Base-by-base conservation (phyloP, 257 asterid species). In the Rehmannia glutinosa region DNA sequence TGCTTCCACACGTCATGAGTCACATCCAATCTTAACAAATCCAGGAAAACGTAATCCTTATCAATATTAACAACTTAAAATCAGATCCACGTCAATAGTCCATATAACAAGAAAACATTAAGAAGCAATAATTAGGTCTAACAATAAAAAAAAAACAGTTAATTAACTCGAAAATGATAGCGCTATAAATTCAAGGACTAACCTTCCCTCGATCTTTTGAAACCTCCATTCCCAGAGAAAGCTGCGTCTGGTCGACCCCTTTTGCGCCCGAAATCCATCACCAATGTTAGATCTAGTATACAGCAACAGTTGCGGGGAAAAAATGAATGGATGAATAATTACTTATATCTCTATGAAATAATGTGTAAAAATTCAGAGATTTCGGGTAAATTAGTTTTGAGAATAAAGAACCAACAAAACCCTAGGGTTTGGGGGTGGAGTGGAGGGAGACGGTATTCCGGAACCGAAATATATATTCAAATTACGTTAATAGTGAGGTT, bases 251-350 rank as follows among this genome's bases (percentile, higher is more conserved):
- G 50, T 73, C 87, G 75, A 13, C 75, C 77, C 43, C 87, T 79
- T 77, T 79, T 82, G 64, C 80, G 80, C 33, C 80, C 81, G 62
- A 68, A 77, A 76, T 79, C 82, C 82, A 79, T 78, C 12, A 58
- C 19, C 16, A 3, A 65, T 41, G 58, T 38, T 59, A 7, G 45
- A 59, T 76, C 73, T 60, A 43, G 9, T 21, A 13, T 30, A 45
- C 41, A 43, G 0, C 43, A 36, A 20, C 15, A 54, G 41, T 6
- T 16, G n/a, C 15, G 6, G 36, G 12, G 51, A 19, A 56, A 36
- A 43, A 20, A n/a, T n/a, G n/a, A n/a, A n/a, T n/a, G n/a, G n/a
- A n/a, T n/a, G n/a, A n/a, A n/a, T n/a, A n/a, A n/a, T n/a, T n/a
- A n/a, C n/a, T n/a, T n/a, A n/a, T n/a, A n/a, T n/a, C n/a, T n/a